phyloP scores from a whole-genome alignment of 176 grass and related monocot genomes.

The Cymbopogon citratus region DNA sequence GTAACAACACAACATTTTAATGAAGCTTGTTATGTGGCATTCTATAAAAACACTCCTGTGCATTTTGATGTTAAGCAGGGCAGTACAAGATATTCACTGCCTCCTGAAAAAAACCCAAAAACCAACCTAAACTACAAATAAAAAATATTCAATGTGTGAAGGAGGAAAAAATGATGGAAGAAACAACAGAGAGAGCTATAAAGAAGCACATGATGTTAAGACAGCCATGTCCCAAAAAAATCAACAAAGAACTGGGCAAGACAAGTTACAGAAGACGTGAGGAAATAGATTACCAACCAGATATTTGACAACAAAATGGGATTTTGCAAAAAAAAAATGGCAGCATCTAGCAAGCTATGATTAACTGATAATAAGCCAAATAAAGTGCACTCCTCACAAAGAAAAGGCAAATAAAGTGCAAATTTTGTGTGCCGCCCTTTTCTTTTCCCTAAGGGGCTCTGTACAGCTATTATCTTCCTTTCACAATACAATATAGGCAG shows the following conservation, averaged over 20 bases:
- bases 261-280: not conserved
- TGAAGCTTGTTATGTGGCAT: not conserved
- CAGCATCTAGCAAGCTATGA: not conserved
- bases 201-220: not conserved
- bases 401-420: not conserved
- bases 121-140: slow-evolving; percentile 4
- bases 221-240: not conserved
- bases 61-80: not conserved
- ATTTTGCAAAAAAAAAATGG: not conserved
- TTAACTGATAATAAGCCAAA: not conserved
- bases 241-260: not conserved
- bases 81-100: not conserved
- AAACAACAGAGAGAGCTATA: not conserved
- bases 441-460: not conserved
- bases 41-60: slow-evolving; percentile 1
- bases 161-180: not conserved
- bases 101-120: not conserved
- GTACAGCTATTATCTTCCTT: not conserved
- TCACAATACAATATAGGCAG: not conserved
- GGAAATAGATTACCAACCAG: not conserved
- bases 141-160: slow-evolving; percentile 1
- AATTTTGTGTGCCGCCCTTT: not conserved
- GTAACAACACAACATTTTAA: not conserved
- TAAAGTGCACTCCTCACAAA: too few relatives aligned
- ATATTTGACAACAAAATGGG: not conserved